Conservation (phyloP, 1,284 basidiomycete species). For the Cutaneotrichosporon dermatis region DNA sequence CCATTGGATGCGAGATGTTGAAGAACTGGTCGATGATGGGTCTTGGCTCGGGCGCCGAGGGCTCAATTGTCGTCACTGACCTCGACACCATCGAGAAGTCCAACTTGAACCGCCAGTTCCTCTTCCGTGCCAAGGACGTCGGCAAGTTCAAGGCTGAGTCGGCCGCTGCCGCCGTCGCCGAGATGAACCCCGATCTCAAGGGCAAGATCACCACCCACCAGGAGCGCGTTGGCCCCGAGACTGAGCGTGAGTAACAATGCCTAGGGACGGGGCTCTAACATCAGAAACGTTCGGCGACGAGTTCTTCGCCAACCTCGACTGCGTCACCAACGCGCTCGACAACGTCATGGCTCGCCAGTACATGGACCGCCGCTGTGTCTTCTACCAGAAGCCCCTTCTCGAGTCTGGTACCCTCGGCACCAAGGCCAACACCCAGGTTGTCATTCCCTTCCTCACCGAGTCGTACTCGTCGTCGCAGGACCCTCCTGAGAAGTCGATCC, state of each 20-base stretch:
- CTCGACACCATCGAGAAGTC: slow-evolving; percentile 99
- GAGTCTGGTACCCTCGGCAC: slow-evolving; percentile 98
- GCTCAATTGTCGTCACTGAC: slow-evolving; percentile 90
- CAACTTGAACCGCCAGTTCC: slow-evolving; percentile 96
- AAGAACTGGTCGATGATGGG: slow-evolving; percentile 99
- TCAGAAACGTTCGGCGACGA: slow-evolving; percentile 81
- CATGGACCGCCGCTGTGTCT: slow-evolving; percentile 98
- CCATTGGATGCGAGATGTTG: slow-evolving; percentile 99
- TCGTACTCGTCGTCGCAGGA: slow-evolving; percentile 98
- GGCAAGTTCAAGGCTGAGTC: slow-evolving; percentile 98
- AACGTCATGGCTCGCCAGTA: slow-evolving; percentile 95
- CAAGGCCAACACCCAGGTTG: slow-evolving; percentile 96
- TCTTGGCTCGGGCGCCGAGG: slow-evolving; percentile 73
- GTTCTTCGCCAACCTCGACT: slow-evolving; percentile 85
- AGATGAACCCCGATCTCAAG: slow-evolving; percentile 92
- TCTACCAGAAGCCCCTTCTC: slow-evolving; percentile 92
- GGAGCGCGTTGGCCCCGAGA: slow-evolving; percentile 88
- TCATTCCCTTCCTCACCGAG: slow-evolving; percentile 92
- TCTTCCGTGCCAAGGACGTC: slow-evolving; percentile 94
- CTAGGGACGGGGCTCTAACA: not conserved
- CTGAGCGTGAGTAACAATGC: slow-evolving; percentile 66
- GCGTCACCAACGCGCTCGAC: slow-evolving; percentile 99
- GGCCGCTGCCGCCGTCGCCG: slow-evolving; percentile 82
- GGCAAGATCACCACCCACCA: slow-evolving; percentile 87
- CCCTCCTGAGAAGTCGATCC: slow-evolving; percentile 96